Evolutionary conservation across 345 rosid species (phyloP).

Genomic region (Citrus sp.): DNA sequence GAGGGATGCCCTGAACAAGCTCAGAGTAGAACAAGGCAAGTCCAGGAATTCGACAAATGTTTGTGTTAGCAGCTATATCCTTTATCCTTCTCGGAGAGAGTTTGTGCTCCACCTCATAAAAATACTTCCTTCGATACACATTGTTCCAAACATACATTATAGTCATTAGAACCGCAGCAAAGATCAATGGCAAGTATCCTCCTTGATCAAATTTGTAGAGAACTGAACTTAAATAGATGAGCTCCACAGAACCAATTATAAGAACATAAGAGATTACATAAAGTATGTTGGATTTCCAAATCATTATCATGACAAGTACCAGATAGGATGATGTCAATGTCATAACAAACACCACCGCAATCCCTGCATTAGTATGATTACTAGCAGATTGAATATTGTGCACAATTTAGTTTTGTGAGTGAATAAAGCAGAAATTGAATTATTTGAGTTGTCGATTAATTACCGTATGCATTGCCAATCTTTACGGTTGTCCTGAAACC

Average conservation of each 20-base stretch:
- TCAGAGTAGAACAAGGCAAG: slow-evolving; percentile 49
- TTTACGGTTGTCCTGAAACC: slow-evolving; percentile 31
- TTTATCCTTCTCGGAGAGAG: slow-evolving; percentile 17
- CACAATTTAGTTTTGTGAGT: too few species aligned
- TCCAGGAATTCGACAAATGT: slow-evolving; percentile 31
- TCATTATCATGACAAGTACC: slow-evolving; percentile 18
- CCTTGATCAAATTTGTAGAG: slow-evolving; percentile 43
- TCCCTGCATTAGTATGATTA: slow-evolving; percentile 19
- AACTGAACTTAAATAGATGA: slow-evolving; percentile 23
- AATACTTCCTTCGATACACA: slow-evolving; percentile 35
- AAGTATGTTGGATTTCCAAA: slow-evolving; percentile 36
- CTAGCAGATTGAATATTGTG: too few species aligned
- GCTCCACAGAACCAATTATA: slow-evolving; percentile 21
- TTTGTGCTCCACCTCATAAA: slow-evolving; percentile 44
- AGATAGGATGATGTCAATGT: slow-evolving; percentile 25
- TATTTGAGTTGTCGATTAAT: too few species aligned
- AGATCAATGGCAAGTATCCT: slow-evolving; percentile 45
- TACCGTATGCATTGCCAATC: slow-evolving; percentile 53
- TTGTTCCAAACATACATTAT: slow-evolving; percentile 46
- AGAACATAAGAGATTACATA: slow-evolving; percentile 17
- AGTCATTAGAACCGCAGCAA: slow-evolving; percentile 23
- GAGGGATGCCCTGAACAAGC: slow-evolving; percentile 41
- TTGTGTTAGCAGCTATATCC: slow-evolving; percentile 3
- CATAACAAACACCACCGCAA: slow-evolving; percentile 35
- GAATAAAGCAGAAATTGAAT: too few species aligned